Evolutionary conservation across 140 eudicot genomes (phyloP).

Genomic region (Oenanthe javanica): DNA sequence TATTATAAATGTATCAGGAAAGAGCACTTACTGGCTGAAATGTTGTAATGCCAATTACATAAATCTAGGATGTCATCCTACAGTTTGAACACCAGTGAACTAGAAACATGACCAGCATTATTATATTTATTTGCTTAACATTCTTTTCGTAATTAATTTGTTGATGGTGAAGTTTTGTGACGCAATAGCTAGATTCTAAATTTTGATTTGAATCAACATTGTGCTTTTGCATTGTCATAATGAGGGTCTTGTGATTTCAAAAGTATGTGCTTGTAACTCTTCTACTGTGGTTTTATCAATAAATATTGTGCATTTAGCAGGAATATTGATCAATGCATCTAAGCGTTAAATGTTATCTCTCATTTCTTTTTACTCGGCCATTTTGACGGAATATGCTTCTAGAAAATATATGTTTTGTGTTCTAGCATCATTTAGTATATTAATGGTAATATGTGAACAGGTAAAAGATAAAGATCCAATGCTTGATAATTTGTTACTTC

Average conservation of each 20-base stretch:
- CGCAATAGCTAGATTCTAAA: not conserved
- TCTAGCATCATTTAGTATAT: not conserved
- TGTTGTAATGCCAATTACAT: not conserved
- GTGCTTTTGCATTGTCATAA: not conserved
- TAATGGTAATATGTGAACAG: constrained; percentile 18
- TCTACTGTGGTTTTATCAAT: not conserved
- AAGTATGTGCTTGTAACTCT: not conserved
- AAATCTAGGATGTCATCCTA: not conserved
- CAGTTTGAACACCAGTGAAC: not conserved
- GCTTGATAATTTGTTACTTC: constrained; percentile 16
- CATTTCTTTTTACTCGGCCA: not conserved
- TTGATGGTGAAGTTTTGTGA: not conserved
- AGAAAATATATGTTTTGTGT: not conserved
- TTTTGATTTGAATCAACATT: not conserved
- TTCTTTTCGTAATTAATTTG: not conserved
- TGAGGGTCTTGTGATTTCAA: not conserved
- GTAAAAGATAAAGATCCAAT: constrained; percentile 1
- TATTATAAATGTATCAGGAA: not conserved
- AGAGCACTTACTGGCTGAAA: not conserved
- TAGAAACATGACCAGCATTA: not conserved
- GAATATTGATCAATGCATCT: constrained; percentile 1
- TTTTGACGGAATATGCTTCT: not conserved
- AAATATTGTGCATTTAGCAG: not conserved
- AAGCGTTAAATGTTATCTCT: not conserved
- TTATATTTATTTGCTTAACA: not conserved